Evolutionary conservation across 202 grass and related monocot genomes (phyloP).

Genomic region (Panicum virgatum): DNA sequence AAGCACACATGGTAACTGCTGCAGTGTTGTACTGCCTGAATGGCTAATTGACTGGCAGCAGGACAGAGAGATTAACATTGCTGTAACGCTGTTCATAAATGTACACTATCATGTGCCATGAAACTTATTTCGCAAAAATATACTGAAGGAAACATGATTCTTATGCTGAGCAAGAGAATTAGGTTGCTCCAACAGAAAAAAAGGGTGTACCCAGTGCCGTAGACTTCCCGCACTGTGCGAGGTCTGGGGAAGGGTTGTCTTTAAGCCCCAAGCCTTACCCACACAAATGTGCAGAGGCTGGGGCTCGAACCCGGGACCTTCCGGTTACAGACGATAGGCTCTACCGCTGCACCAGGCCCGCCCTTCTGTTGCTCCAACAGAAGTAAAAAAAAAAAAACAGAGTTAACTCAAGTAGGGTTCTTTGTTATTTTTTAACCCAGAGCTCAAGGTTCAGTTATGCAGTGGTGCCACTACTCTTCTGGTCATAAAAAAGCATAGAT

Average conservation of each 20-base stretch:
- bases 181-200: not conserved
- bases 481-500: not conserved
- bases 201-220: too few relatives aligned
- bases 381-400: not conserved
- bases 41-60: slow-evolving; percentile 9
- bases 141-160: not conserved
- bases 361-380: too few relatives aligned
- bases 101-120: not conserved
- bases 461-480: not conserved
- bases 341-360: too few relatives aligned
- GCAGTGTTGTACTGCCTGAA: not conserved
- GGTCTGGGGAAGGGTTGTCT: too few relatives aligned
- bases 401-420: not conserved
- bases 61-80: not conserved
- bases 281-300: too few relatives aligned
- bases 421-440: not conserved
- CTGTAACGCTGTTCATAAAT: not conserved
- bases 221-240: too few relatives aligned
- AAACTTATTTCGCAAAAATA: not conserved
- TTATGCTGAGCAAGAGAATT: not conserved
- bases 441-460: not conserved
- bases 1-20: not conserved
- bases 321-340: too few relatives aligned
- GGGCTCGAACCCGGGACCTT: too few relatives aligned
- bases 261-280: too few relatives aligned